Conservation (phyloP, 2,329 filamentous ascomycete species). For the Fusarium keratoplasticum region DNA sequence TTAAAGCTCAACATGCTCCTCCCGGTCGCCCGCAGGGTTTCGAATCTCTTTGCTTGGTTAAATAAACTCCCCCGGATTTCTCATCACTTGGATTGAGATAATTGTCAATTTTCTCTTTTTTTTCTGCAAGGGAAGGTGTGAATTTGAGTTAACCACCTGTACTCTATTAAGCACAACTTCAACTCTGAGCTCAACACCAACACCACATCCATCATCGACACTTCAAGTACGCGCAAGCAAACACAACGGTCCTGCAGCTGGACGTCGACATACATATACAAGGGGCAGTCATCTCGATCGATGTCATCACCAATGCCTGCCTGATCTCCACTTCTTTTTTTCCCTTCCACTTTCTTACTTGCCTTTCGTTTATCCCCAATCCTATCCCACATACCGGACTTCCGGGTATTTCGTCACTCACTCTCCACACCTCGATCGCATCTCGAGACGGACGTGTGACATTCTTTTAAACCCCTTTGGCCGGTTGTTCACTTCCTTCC, state of each 20-base stretch:
- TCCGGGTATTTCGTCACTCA: constrained; percentile 30
- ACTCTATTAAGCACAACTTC: background rate
- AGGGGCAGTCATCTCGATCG: constrained; percentile 20
- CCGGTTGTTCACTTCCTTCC: background rate
- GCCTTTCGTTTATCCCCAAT: constrained; percentile 22
- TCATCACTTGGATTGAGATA: constrained; percentile 8
- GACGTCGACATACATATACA: constrained; percentile 7
- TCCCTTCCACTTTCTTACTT: constrained; percentile 7
- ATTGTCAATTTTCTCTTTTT: background rate
- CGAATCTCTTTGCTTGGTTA: background rate
- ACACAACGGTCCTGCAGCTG: constrained; percentile 5
- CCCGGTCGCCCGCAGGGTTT: constrained; percentile 35
- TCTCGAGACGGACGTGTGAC: background rate
- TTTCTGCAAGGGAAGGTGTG: background rate
- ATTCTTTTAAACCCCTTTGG: constrained; percentile 2
- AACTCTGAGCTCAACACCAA: constrained; percentile 26
- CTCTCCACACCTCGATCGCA: constrained; percentile 24
- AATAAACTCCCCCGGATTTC: constrained; percentile 29
- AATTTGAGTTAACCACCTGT: constrained; percentile 4
- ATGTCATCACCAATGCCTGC: constrained; percentile 30
- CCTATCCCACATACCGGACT: constrained; percentile 5
- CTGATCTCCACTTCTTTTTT: constrained; percentile 34
- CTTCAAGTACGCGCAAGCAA: background rate
- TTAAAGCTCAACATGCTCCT: constrained; percentile 41
- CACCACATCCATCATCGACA: constrained; percentile 1